Percentiles rank a stretch among this genome's conserved stretches.
Conservation (phyloP, 2,329 filamentous ascomycete genomes). For the Dactylellina leptospora region DNA sequence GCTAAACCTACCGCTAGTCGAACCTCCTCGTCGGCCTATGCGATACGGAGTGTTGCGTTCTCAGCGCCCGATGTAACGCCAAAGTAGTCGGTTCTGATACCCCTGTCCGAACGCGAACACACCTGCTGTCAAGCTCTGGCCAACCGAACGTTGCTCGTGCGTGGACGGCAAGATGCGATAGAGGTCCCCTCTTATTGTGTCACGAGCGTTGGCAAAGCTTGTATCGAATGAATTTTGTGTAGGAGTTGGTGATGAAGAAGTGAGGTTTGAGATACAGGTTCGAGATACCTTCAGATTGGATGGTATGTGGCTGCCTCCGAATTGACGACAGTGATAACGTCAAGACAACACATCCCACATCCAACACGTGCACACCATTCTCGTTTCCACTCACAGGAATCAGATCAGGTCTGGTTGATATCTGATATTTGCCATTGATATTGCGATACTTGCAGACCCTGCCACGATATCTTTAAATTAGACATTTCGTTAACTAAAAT, state of each 20-base stretch:
- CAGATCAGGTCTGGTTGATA: too few species aligned
- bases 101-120: slow-evolving; percentile 20
- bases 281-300: too few species aligned
- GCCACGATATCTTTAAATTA: too few species aligned
- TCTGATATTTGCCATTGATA: too few species aligned
- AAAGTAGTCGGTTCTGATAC: slow-evolving; percentile 25
- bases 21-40: not conserved
- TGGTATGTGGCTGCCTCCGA: too few species aligned
- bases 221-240: too few species aligned
- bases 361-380: too few species aligned
- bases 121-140: slow-evolving; percentile 18
- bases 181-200: not conserved
- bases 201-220: not conserved
- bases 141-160: not conserved
- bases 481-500: too few species aligned
- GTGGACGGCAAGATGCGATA: not conserved
- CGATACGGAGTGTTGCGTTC: slow-evolving; percentile 11
- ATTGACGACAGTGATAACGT: slow-evolving; percentile 4
- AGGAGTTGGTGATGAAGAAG: too few species aligned
- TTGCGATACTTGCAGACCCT: too few species aligned
- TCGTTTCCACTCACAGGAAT: too few species aligned
- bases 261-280: too few species aligned
- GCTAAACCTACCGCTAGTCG: not conserved
- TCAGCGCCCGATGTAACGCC: slow-evolving; percentile 43
- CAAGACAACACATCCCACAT: slow-evolving; percentile 33